Percentiles rank a stretch among this genome's conserved stretches.
Conservation (phyloP, 352 stramenopile genomes). For the Halophytophthora batemanensis region DNA sequence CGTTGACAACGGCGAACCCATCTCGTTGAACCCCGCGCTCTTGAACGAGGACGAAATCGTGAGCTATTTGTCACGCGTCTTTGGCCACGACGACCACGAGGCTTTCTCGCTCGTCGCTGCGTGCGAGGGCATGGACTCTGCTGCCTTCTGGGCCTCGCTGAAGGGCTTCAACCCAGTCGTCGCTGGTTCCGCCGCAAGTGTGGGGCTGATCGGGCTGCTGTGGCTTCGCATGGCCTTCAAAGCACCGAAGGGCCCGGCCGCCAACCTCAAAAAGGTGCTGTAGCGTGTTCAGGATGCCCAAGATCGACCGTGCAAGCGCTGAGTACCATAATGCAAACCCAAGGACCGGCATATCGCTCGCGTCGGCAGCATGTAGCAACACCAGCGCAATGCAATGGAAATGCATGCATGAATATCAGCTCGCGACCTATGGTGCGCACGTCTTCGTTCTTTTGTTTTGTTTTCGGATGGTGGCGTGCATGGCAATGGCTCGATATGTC, state of each 20-base stretch:
- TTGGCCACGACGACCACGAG: slow-evolving; percentile 46
- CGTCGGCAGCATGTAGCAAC: too few relatives aligned
- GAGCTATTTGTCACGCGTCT: slow-evolving; percentile 47
- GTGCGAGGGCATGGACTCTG: slow-evolving; percentile 33
- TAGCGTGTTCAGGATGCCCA: too few relatives aligned
- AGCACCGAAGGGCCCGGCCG: slow-evolving; percentile 19
- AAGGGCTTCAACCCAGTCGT: slow-evolving; percentile 35
- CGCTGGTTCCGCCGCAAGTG: slow-evolving; percentile 11
- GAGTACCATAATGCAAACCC: too few relatives aligned
- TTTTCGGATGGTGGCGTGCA: too few relatives aligned
- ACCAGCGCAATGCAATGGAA: too few relatives aligned
- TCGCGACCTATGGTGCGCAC: too few relatives aligned
- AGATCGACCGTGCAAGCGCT: too few relatives aligned
- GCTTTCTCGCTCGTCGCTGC: slow-evolving; percentile 42
- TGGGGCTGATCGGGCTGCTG: slow-evolving; percentile 17
- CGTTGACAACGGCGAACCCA: slow-evolving; percentile 34
- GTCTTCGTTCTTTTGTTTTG: too few relatives aligned
- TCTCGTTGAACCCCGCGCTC: slow-evolving; percentile 42
- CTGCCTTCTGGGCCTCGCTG: slow-evolving; percentile 32
- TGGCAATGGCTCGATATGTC: too few relatives aligned
- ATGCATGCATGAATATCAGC: too few relatives aligned
- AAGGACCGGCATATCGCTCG: too few relatives aligned
- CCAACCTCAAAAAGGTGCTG: slow-evolving; percentile 12
- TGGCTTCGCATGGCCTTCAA: slow-evolving; percentile 26
- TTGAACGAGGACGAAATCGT: slow-evolving; percentile 48